Base-by-base conservation (phyloP, 768 basidiomycete genomes). In the Mycena vulgaris region DNA sequence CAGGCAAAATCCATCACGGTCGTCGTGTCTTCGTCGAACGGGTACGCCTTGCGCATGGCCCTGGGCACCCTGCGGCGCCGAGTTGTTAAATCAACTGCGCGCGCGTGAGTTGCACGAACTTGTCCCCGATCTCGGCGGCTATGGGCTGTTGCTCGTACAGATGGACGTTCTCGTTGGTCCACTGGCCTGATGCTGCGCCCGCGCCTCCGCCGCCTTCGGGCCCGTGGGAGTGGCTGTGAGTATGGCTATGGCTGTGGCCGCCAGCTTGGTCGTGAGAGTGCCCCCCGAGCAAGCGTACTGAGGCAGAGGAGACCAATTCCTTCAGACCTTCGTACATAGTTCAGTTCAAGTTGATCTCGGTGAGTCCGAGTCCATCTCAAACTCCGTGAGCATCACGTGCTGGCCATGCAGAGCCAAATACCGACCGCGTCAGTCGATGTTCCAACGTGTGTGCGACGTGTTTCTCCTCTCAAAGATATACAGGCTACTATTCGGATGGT, bases 1-100 rank as follows among this genome's bases (percentile, higher is more conserved):
- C 93, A 94, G 6, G 93, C 93, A 75, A 87, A 94, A 73, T 94
- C 93, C 85, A 95, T 83, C 21, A 91, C 83, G 8, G 79, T 82
- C 7, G 93, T 93, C 8, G 73, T 75, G 31, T 88, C 84, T 49
- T 87, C 86, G 61, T 89, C 82, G 73, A 94, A 90, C 0, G 81
- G 70, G 69, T 87, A 88, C 13, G 77, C 77, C 28, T 80, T 71
- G 28, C 80, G 80, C 51, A 87, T 81, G 9, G 79, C 83, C n/a
- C 59, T 45, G 17, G 68, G 48, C 17, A 65, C 60, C 39, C 71
- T 63, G 51, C 35, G 23, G 21, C n/a, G n/a, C n/a, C 49, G 11
- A 30, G 48, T 31, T 52, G n/a, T 25, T 4, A 14, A 31, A 42
- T 45, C n/a, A 23, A 39, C 6, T 21, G n/a, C 8, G 16, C 16